A percentile compares a stretch with the other conserved stretches of the same genome.
phyloP scores from a whole-genome alignment of 2,329 filamentous ascomycete species.

The Phialophora macrospora region DNA sequence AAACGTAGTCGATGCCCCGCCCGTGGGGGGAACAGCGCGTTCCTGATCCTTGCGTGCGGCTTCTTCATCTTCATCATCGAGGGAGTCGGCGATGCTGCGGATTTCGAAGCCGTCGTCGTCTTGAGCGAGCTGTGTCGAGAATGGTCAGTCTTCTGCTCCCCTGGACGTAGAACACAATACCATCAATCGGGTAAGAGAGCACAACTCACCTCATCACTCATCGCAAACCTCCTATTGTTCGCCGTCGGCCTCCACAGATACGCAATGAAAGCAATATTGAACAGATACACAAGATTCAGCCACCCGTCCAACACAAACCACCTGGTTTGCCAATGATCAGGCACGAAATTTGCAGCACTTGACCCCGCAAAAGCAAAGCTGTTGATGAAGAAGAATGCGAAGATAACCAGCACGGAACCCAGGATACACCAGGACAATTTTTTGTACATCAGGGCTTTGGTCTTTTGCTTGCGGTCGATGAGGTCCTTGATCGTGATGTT shows the following conservation, averaged over 20 bases:
- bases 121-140: slow-evolving; percentile 72
- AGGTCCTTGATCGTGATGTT: slow-evolving; percentile 95
- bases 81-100: slow-evolving; percentile 76
- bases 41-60: slow-evolving; percentile 46
- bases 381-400: slow-evolving; percentile 98
- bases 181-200: neutral
- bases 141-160: slow-evolving; percentile 15
- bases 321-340: slow-evolving; percentile 93
- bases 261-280: slow-evolving; percentile 88
- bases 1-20: slow-evolving; percentile 35
- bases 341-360: slow-evolving; percentile 85
- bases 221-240: slow-evolving; percentile 95
- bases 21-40: slow-evolving; percentile 30
- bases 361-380: slow-evolving; percentile 90
- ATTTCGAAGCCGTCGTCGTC: slow-evolving; percentile 99
- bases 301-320: slow-evolving; percentile 98
- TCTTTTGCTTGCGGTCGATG: slow-evolving; percentile 88
- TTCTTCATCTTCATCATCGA: slow-evolving; percentile 47
- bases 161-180: neutral
- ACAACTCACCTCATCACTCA: slow-evolving; percentile 83
- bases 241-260: slow-evolving; percentile 96
- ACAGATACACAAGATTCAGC: slow-evolving; percentile 95
- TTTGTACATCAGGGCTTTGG: slow-evolving; percentile 95
- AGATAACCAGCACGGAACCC: slow-evolving; percentile 89
- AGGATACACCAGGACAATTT: slow-evolving; percentile 99